Evolutionary conservation across 2,329 filamentous ascomycete species (phyloP).

Genomic region (Aspergillus sp.): DNA sequence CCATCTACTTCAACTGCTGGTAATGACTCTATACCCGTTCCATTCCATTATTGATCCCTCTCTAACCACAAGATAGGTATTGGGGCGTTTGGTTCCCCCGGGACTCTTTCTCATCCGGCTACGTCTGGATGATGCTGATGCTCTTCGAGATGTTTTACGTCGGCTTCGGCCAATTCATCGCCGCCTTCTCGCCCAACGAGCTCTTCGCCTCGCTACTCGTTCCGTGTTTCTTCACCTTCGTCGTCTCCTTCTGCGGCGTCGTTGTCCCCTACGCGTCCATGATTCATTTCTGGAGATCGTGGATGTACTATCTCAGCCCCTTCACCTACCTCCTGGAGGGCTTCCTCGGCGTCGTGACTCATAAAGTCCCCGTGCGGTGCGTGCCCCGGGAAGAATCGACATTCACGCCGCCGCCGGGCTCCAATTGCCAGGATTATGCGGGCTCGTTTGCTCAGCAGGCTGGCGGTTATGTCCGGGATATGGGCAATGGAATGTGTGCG

Average conservation of each 20-base stretch:
- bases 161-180: slow-evolving; percentile 67
- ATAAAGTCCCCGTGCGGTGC: slow-evolving; percentile 58
- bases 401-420: slow-evolving; percentile 59
- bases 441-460: slow-evolving; percentile 51
- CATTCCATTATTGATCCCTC: background rate
- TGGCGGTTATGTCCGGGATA: slow-evolving; percentile 62
- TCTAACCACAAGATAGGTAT: slow-evolving; percentile 41
- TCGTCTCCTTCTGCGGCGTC: slow-evolving; percentile 73
- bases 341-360: slow-evolving; percentile 57
- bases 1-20: slow-evolving; percentile 66
- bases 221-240: slow-evolving; percentile 67
- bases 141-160: slow-evolving; percentile 67
- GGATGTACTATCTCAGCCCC: slow-evolving; percentile 68
- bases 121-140: slow-evolving; percentile 63
- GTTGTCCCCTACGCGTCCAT: slow-evolving; percentile 66
- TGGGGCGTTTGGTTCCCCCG: slow-evolving; percentile 55
- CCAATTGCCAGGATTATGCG: slow-evolving; percentile 62
- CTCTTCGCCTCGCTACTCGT: slow-evolving; percentile 66
- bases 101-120: slow-evolving; percentile 59
- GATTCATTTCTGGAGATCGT: slow-evolving; percentile 64
- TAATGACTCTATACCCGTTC: slow-evolving; percentile 25
- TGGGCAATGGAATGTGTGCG: slow-evolving; percentile 58
- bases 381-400: slow-evolving; percentile 57
- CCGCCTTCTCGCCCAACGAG: slow-evolving; percentile 65
- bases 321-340: slow-evolving; percentile 67